Evolutionary conservation across 805 yeast species (phyloP), one percentile per base, ranked within the genome.

Genomic region (Candida caryicola): DNA sequence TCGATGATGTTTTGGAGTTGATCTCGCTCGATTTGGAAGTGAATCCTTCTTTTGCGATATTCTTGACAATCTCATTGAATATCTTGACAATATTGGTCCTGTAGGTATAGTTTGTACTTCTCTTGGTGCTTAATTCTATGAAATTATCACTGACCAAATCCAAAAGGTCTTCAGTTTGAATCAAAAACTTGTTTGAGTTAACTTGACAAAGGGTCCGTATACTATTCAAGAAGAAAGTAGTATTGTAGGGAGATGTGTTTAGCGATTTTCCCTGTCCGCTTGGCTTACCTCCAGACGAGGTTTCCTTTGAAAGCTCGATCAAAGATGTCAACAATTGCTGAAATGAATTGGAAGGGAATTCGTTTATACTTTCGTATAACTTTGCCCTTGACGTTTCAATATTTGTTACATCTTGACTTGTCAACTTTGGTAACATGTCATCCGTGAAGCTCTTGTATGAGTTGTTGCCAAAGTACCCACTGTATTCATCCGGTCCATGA

Each of bases 301-400:
- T 35, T 7, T 45, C 46, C 14, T 60, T 55, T 2, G 78, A 73
- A 10, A 81, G 60, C 0, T 55, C 53, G 8, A 74, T 66, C 27
- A 82, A 49, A 0, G 82, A 71, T 1, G 55, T 47, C 1, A 82
- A 38, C 15, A 89, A 55, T 5, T 66, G 69, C 4, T 53, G 37
- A 41, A 81, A 78, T 1, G 88, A 73, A 0, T 59, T 57, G 2
- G 64, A 60, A 1, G 81, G 72, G 42, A 80, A 85, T 5, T 71
- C 72, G 10, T 62, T 60, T 1, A 91, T 72, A 36, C 83, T 79
- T 19, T 82, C 89, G 39, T 75, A 60, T 21, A 90, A 64, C 43
- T 81, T 83, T n/a, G 61, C 59, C 13, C 81, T 59, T 1, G 90
- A 76, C 4, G 54, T 59, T 33, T 79, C 82, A 25, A 88, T 71